Conservation (phyloP, 768 basidiomycete genomes). For the Rhizopogon vesiculosus region DNA sequence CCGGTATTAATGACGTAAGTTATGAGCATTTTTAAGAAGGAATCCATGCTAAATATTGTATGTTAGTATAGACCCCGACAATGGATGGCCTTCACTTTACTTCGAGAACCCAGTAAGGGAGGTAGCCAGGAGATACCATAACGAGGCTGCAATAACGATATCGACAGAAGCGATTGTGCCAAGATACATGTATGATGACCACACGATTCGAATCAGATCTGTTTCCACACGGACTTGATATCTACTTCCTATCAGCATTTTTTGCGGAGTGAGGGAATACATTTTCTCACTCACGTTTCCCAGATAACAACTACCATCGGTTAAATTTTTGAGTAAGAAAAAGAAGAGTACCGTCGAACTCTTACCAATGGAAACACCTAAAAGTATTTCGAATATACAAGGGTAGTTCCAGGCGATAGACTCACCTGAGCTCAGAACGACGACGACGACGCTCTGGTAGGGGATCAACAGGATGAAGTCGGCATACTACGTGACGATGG, state of each 20-base stretch:
- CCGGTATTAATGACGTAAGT: neutral
- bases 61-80: neutral
- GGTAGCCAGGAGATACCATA: conserved; percentile 1
- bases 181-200: neutral
- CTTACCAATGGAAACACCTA: neutral
- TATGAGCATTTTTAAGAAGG: neutral
- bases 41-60: neutral
- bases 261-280: neutral
- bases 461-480: neutral
- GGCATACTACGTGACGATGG: too few species aligned
- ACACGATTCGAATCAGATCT: neutral
- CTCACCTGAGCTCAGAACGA: neutral
- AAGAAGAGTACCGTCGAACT: neutral
- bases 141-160: neutral
- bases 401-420: neutral
- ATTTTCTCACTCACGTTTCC: neutral
- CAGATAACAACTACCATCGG: neutral
- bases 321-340: neutral
- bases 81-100: neutral
- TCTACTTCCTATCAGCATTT: neutral
- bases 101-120: neutral
- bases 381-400: neutral
- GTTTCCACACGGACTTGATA: neutral
- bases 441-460: neutral
- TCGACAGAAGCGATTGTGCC: neutral